These are phyloP conservation scores for Penicillium sumatraense DNA, from an alignment of 2,329 filamentous ascomycete species.

Conservation along the genomic window DNA sequence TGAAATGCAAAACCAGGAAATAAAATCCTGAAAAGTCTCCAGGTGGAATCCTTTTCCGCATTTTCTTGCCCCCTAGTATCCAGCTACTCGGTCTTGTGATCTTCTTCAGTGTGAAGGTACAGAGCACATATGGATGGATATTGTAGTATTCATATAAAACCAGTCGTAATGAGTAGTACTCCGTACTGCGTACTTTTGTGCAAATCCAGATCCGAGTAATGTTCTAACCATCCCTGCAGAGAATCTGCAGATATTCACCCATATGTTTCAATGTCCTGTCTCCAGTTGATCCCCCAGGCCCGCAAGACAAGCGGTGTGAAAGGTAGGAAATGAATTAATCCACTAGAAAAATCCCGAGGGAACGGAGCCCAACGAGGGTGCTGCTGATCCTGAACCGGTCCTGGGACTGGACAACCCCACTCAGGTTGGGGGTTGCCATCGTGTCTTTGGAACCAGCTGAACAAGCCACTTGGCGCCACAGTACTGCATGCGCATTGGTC, in stretches of 20 bases:
- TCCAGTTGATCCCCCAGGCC: constrained; percentile 1
- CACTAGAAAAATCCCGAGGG: constrained; percentile 23
- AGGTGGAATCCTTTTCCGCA: constrained; percentile 18
- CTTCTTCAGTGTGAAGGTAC: background rate
- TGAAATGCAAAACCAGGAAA: background rate
- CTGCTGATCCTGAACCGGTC: constrained; percentile 25
- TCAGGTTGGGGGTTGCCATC: constrained; percentile 15
- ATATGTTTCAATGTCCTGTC: background rate
- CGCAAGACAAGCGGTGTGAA: constrained; percentile 28
- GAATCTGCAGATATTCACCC: constrained; percentile 8
- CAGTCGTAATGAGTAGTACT: too few relatives aligned
- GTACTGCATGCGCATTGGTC: constrained; percentile 19
- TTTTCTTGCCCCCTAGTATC: background rate
- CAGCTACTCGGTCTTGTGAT: background rate
- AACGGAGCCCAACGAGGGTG: constrained; percentile 27
- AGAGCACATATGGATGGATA: background rate
- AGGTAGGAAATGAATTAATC: constrained; percentile 18
- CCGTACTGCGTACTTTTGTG: constrained; percentile 18
- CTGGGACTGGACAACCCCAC: constrained; percentile 18
- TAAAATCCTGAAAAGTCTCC: background rate
- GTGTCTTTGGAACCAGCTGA: constrained; percentile 15
- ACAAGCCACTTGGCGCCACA: constrained; percentile 22
- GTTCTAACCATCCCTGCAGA: constrained; percentile 5
- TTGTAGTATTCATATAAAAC: background rate
- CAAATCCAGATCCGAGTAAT: background rate